These are phyloP conservation scores for Lichtheimia ramosa DNA, from an alignment of 371 early-diverging fungal genomes.

Conservation along the genomic window DNA sequence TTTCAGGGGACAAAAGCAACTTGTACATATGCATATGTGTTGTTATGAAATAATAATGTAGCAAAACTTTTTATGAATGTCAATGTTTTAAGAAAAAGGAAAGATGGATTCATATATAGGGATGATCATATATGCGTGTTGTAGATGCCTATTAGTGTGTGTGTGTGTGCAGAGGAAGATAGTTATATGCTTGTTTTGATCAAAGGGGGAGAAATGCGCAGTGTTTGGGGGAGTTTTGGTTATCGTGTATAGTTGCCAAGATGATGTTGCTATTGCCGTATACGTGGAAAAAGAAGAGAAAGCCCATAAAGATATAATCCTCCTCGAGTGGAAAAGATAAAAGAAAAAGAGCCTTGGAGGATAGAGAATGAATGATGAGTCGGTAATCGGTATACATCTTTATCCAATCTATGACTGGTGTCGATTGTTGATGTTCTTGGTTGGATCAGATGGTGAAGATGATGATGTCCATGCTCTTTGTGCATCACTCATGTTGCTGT, in stretches of 20 bases:
- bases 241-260: not conserved
- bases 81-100: not conserved
- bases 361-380: not conserved
- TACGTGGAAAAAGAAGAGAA: no score
- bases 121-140: not conserved
- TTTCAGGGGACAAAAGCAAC: not conserved
- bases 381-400: slow-evolving; percentile 1
- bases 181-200: not conserved
- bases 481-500: no score
- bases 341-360: not conserved
- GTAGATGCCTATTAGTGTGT: not conserved
- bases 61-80: not conserved
- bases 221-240: slow-evolving; percentile 1
- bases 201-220: not conserved
- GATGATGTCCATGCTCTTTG: no score
- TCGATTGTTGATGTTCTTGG: not conserved
- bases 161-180: slow-evolving; percentile 3
- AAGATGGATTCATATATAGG: not conserved
- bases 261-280: not conserved
- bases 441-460: not conserved
- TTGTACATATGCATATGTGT: not conserved
- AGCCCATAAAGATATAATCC: no score
- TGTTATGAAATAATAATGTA: no score
- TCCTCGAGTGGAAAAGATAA: not conserved
- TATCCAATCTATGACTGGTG: not conserved